Percentiles rank a stretch among this genome's conserved stretches.
Evolutionary conservation across 129 eudicot species (phyloP).

Genomic region (Logfia minima): DNA sequence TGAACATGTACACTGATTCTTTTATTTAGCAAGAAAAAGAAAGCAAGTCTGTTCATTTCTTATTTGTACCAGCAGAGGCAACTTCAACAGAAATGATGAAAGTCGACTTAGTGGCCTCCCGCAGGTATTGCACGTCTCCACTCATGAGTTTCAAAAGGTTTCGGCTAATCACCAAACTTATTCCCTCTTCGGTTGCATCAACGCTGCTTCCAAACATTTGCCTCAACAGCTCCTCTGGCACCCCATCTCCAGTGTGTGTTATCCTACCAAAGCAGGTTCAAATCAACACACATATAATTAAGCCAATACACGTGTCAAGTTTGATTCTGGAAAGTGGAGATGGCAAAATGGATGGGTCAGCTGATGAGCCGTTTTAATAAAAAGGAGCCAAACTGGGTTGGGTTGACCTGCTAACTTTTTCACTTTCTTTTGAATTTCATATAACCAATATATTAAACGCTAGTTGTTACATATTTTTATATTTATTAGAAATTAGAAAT

Average conservation of each 20-base stretch:
- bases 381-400: background rate
- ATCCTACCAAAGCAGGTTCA: conserved; percentile 45
- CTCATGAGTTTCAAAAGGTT: conserved; percentile 89
- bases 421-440: background rate
- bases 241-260: conserved; percentile 80
- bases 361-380: background rate
- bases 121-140: conserved; percentile 85
- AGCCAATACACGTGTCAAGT: background rate
- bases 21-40: background rate
- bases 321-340: background rate
- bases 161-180: conserved; percentile 75
- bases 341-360: background rate
- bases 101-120: conserved; percentile 72
- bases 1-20: conserved; percentile 5
- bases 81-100: conserved; percentile 81
- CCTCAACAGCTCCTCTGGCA: conserved; percentile 66
- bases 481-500: no score
- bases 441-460: background rate
- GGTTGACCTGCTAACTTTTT: background rate
- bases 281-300: background rate
- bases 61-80: conserved; percentile 53
- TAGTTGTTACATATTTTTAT: no score
- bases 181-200: conserved; percentile 76
- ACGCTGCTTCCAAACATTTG: conserved; percentile 75
- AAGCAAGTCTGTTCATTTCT: conserved; percentile 5